Conservation (phyloP, 1,284 basidiomycete species). For the Rhodotorula sp. region DNA sequence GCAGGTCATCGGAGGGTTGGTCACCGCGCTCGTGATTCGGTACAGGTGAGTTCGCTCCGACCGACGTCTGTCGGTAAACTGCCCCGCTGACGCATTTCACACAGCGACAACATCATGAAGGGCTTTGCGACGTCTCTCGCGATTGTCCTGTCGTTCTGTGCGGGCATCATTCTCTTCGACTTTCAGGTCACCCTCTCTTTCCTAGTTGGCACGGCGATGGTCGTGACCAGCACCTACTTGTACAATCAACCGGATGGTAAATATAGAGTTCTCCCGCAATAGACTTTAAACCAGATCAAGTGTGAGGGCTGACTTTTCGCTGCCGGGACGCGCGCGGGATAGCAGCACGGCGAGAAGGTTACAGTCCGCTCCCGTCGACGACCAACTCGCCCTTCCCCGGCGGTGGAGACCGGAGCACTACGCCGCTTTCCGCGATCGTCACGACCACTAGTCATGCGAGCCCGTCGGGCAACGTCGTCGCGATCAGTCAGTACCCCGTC, state of each 20-base stretch:
- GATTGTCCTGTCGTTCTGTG: constrained; percentile 89
- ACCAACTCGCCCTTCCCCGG: neutral
- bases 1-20: constrained; percentile 68
- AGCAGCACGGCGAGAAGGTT: neutral
- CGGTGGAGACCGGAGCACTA: neutral
- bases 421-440: neutral
- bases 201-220: constrained; percentile 73
- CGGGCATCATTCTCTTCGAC: constrained; percentile 80
- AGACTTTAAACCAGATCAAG: no score
- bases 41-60: constrained; percentile 53
- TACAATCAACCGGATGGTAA: constrained; percentile 65
- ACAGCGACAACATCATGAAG: constrained; percentile 76
- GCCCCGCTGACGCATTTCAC: neutral
- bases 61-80: neutral
- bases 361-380: constrained; percentile 1
- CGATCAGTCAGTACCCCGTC: neutral
- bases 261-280: neutral
- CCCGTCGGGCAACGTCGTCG: neutral
- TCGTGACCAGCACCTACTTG: constrained; percentile 82
- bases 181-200: constrained; percentile 84
- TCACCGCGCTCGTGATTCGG: constrained; percentile 69
- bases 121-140: constrained; percentile 88
- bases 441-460: no score
- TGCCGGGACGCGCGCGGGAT: neutral
- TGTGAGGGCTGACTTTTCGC: neutral